Percentiles rank a stretch among this genome's conserved stretches.
Conservation (phyloP, 139 green algal species). For the Coelastrella sp. region DNA sequence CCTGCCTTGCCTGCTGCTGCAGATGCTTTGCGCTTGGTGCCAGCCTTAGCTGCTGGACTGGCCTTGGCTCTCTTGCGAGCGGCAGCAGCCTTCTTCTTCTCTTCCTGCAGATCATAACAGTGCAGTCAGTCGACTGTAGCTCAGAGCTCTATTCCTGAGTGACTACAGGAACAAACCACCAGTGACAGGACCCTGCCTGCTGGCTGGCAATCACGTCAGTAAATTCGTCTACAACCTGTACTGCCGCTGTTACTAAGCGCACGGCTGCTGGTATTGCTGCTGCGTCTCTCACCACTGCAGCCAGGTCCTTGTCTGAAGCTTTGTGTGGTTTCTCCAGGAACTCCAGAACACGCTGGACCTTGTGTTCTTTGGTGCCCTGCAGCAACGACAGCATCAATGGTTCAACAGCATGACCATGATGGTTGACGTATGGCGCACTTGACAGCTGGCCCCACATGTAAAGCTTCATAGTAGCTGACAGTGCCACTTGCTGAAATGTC, state of each 20-base stretch:
- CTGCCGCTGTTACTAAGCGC: too few relatives aligned
- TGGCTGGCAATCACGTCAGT: not conserved
- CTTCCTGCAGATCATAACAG: slow-evolving; percentile 39
- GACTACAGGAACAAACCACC: too few relatives aligned
- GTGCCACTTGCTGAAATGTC: too few relatives aligned
- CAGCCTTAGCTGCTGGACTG: slow-evolving; percentile 37
- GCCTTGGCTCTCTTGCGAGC: slow-evolving; percentile 62
- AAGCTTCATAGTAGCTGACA: not conserved
- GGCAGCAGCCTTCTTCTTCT: slow-evolving; percentile 69
- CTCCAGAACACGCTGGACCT: slow-evolving; percentile 68
- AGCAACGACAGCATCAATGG: not conserved
- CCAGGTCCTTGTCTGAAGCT: slow-evolving; percentile 71
- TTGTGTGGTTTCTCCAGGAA: slow-evolving; percentile 73
- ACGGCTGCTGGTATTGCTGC: not conserved
- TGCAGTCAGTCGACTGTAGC: too few relatives aligned
- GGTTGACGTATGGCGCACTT: too few relatives aligned
- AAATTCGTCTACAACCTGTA: too few relatives aligned
- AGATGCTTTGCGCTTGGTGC: slow-evolving; percentile 59
- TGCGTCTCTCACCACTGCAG: slow-evolving; percentile 56
- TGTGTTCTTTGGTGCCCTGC: slow-evolving; percentile 61
- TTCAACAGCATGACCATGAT: too few relatives aligned
- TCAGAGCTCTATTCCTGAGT: too few relatives aligned
- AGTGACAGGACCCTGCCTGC: not conserved
- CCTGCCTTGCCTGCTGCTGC: slow-evolving; percentile 48
- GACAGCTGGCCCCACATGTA: not conserved